Evolutionary conservation across 148 eudicot species (phyloP).

Genomic region (Heliosperma pusillum): DNA sequence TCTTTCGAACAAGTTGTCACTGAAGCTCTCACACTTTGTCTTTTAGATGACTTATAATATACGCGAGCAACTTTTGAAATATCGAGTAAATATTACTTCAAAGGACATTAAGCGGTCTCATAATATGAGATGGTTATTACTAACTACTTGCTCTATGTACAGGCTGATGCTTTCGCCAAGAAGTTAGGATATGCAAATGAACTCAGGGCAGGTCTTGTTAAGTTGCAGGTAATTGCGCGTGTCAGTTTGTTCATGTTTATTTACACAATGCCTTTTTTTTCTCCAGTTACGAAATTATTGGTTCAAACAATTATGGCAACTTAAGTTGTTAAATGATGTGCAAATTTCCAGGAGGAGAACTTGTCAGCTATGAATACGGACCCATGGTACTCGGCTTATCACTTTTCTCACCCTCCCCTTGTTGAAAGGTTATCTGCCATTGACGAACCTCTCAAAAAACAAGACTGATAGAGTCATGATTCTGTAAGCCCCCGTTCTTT

Average conservation of each 20-base stretch:
- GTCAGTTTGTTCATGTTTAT: too few relatives aligned
- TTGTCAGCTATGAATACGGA: slow-evolving; percentile 95
- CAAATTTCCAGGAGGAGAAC: slow-evolving; percentile 73
- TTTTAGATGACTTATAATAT: neutral
- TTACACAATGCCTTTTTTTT: neutral
- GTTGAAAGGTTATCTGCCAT: slow-evolving; percentile 88
- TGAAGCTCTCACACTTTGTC: neutral
- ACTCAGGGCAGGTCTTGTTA: slow-evolving; percentile 89
- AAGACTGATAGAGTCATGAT: slow-evolving; percentile 35
- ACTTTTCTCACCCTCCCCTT: slow-evolving; percentile 96
- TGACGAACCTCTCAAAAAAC: slow-evolving; percentile 68
- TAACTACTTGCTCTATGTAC: slow-evolving; percentile 15
- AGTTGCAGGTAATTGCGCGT: slow-evolving; percentile 59
- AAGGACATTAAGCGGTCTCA: neutral
- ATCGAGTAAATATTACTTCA: neutral
- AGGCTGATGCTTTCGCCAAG: slow-evolving; percentile 99
- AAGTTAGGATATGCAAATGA: slow-evolving; percentile 70
- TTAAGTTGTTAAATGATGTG: neutral
- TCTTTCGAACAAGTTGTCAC: neutral
- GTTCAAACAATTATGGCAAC: neutral
- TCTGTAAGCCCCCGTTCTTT: neutral
- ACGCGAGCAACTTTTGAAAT: neutral
- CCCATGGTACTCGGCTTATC: slow-evolving; percentile 97
- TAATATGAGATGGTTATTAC: slow-evolving; percentile 1
- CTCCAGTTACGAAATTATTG: neutral